A percentile compares a stretch with the other conserved stretches of the same genome.
These are phyloP conservation scores for Phytophthora ohioensis DNA, from an alignment of 352 stramenopile species.

Conservation along the genomic window DNA sequence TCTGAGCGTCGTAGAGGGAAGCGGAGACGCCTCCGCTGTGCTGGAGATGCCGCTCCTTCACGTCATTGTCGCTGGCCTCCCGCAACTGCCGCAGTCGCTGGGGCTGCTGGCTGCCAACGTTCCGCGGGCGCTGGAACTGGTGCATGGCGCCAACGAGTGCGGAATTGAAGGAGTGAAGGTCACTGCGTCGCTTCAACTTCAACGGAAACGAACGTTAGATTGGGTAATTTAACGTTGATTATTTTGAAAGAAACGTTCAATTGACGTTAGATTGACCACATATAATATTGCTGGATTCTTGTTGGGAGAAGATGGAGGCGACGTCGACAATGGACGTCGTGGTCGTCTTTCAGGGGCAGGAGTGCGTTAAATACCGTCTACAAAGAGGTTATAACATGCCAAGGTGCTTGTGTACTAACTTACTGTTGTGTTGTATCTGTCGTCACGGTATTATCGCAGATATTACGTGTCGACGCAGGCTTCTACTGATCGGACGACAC, in stretches of 20 bases:
- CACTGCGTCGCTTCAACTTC: conserved; percentile 31
- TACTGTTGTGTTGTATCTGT: not conserved
- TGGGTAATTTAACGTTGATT: not conserved
- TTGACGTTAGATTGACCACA: conserved; percentile 2
- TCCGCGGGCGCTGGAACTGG: conserved; percentile 23
- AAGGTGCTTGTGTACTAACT: conserved; percentile 12
- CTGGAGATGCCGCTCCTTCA: conserved; percentile 48
- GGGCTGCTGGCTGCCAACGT: conserved; percentile 61
- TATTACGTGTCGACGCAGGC: conserved; percentile 49
- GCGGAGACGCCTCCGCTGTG: not conserved
- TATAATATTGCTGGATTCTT: not conserved
- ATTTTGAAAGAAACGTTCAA: conserved; percentile 7
- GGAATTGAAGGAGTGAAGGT: conserved; percentile 32
- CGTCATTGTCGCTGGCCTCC: conserved; percentile 39
- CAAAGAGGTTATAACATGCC: not conserved
- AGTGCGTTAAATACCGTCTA: conserved; percentile 50
- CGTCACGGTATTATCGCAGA: conserved; percentile 22
- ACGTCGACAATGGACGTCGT: conserved; percentile 43
- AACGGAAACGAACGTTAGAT: conserved; percentile 13
- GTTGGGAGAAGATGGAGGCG: conserved; percentile 19
- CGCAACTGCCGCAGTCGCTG: conserved; percentile 57
- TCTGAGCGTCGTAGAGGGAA: not conserved
- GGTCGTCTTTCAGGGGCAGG: conserved; percentile 63
- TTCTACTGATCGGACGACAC: conserved; percentile 27
- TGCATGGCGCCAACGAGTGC: conserved; percentile 31